These are phyloP conservation scores for Penicillium longicatenatum DNA, from an alignment of 495 filamentous ascomycete species.

Conservation along the genomic window DNA sequence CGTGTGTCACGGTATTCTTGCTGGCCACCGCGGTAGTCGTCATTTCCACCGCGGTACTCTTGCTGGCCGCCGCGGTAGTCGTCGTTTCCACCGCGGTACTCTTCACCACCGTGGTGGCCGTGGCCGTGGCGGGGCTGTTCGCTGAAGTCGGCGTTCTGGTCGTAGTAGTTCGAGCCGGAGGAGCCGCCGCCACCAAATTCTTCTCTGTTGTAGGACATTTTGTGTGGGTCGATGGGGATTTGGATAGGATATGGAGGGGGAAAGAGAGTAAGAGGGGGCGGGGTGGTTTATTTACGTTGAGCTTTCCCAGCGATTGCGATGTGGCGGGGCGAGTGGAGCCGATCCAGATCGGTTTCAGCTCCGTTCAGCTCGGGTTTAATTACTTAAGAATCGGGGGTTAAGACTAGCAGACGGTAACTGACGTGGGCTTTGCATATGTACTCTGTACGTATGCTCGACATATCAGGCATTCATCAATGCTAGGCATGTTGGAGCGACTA, in stretches of 20 bases:
- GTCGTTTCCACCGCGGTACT: conserved; percentile 17
- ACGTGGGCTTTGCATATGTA: neutral
- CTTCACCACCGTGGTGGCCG: conserved; percentile 9
- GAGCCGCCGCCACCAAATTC: conserved; percentile 10
- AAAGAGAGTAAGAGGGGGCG: conserved; percentile 1
- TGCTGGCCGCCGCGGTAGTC: conserved; percentile 8
- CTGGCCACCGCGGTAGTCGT: neutral
- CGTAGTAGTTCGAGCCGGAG: conserved; percentile 20
- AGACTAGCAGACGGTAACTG: too few species aligned
- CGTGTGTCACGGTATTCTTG: conserved; percentile 22
- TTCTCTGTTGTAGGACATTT: conserved; percentile 15
- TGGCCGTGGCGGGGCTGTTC: conserved; percentile 12
- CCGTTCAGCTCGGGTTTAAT: neutral
- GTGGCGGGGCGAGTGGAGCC: conserved; percentile 11
- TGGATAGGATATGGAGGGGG: neutral
- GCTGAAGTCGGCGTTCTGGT: conserved; percentile 16
- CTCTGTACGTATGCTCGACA: neutral
- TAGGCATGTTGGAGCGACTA: neutral
- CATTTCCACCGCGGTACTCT: neutral
- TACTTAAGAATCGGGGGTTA: too few species aligned
- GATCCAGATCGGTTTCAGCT: conserved; percentile 5
- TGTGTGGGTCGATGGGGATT: neutral
- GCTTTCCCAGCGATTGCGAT: conserved; percentile 1
- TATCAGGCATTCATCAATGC: neutral
- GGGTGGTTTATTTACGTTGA: conserved; percentile 12